Percentiles rank a stretch among this genome's conserved stretches.
Conservation (phyloP, 2,329 filamentous ascomycete genomes). For the Fusarium cyanostomum region DNA sequence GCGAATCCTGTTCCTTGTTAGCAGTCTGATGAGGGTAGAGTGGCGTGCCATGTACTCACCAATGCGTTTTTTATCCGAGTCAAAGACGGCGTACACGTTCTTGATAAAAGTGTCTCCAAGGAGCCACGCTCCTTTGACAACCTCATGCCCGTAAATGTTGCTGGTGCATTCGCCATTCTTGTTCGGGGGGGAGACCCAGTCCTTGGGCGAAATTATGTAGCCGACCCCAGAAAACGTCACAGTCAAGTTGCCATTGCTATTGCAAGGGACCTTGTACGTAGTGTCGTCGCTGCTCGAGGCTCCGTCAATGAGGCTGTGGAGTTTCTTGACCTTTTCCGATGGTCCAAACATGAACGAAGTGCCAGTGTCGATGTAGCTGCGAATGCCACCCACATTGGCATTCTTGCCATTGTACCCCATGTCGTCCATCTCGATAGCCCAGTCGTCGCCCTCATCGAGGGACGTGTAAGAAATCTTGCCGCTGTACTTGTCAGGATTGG, state of each 20-base stretch:
- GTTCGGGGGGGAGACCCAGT: conserved; percentile 70
- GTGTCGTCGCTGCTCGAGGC: conserved; percentile 65
- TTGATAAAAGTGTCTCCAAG: conserved; percentile 87
- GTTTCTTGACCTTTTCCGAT: conserved; percentile 67
- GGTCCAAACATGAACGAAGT: conserved; percentile 84
- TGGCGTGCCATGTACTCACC: conserved; percentile 54
- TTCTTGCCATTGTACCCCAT: conserved; percentile 68
- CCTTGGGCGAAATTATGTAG: conserved; percentile 73
- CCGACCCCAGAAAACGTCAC: conserved; percentile 74
- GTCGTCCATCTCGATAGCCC: conserved; percentile 77
- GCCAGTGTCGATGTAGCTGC: conserved; percentile 84
- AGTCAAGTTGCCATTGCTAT: conserved; percentile 67
- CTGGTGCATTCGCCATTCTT: conserved; percentile 67
- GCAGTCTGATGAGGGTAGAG: background rate
- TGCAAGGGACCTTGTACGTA: conserved; percentile 78
- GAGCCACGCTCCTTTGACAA: conserved; percentile 77
- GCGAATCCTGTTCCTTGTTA: conserved; percentile 38
- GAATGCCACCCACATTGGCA: conserved; percentile 63
- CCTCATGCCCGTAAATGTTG: conserved; percentile 77
- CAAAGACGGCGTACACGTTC: conserved; percentile 89
- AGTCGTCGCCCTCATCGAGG: conserved; percentile 66
- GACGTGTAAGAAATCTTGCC: conserved; percentile 75
- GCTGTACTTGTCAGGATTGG: conserved; percentile 72
- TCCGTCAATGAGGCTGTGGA: conserved; percentile 75
- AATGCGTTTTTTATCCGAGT: conserved; percentile 73